Evolutionary conservation across 2,329 filamentous ascomycete species (phyloP).

Genomic region (Tolypocladium sp.): DNA sequence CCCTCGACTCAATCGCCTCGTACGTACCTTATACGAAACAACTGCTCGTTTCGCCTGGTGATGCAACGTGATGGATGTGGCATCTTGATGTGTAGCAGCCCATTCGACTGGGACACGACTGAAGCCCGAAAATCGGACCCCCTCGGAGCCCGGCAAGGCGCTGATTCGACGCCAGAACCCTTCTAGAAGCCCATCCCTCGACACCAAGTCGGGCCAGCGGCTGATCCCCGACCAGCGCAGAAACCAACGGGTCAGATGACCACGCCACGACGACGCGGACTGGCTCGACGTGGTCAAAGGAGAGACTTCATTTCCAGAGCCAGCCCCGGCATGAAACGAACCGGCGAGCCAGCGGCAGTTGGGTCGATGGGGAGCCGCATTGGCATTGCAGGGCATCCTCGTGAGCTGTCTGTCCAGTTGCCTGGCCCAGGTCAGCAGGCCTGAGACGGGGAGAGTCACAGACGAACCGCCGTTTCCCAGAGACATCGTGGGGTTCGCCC

Average conservation of each 20-base stretch:
- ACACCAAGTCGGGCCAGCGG: not conserved
- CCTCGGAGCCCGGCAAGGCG: not conserved
- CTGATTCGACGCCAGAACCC: not conserved
- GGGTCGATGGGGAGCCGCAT: not conserved
- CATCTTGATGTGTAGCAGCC: not conserved
- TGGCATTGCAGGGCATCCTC: not conserved
- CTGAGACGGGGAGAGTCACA: not conserved
- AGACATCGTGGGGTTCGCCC: not conserved
- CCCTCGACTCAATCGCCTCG: not conserved
- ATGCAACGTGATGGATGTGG: not conserved
- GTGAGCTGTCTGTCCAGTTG: not conserved
- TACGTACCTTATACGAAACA: not conserved
- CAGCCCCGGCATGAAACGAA: not conserved
- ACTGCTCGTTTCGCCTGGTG: not conserved
- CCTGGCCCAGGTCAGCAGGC: not conserved
- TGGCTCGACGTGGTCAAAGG: constrained; percentile 1
- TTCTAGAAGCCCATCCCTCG: not conserved
- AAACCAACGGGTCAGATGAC: constrained; percentile 1
- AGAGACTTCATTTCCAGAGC: not conserved
- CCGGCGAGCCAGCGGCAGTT: not conserved
- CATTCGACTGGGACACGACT: too few species aligned
- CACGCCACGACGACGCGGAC: constrained; percentile 1
- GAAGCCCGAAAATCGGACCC: not conserved
- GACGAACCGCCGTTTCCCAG: not conserved
- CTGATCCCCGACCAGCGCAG: not conserved